Evolutionary conservation across 345 rosid genomes (phyloP).

Genomic region (Geranium rotundifolium): DNA sequence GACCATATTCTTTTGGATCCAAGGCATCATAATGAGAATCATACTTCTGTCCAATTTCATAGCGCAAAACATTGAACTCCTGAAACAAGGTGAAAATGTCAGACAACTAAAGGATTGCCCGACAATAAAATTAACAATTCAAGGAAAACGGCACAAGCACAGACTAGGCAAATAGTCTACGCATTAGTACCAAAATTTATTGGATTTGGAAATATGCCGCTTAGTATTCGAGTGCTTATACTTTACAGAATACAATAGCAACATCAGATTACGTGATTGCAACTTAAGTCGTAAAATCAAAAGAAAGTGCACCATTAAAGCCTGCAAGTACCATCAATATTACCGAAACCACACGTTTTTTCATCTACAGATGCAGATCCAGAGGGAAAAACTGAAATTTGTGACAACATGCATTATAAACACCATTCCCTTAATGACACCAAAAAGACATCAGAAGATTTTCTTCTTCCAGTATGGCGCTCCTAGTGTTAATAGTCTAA

Average conservation of each 20-base stretch:
- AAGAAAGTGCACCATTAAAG: conserved; percentile 1
- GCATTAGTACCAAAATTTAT: too few relatives aligned
- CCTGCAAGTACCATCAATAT: too few relatives aligned
- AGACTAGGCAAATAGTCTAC: too few relatives aligned
- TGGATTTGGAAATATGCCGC: too few relatives aligned
- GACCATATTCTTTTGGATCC: conserved; percentile 67
- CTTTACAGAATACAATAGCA: neutral
- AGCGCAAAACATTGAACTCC: conserved; percentile 81
- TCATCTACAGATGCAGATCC: too few relatives aligned
- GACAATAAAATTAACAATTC: conserved; percentile 22
- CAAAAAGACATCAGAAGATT: neutral
- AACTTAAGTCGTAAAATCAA: neutral
- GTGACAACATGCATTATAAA: neutral
- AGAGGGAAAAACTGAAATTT: too few relatives aligned
- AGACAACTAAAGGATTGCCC: conserved; percentile 23
- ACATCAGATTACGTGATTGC: neutral
- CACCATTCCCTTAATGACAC: neutral
- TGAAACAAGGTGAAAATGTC: conserved; percentile 40
- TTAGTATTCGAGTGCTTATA: too few relatives aligned
- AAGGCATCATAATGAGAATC: conserved; percentile 84
- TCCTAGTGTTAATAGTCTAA: neutral
- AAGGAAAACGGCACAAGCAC: conserved; percentile 6
- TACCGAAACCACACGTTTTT: too few relatives aligned
- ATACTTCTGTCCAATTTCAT: conserved; percentile 83
- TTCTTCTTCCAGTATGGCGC: neutral